Evolutionary conservation across 495 filamentous ascomycete species (phyloP).

Genomic region (Penicillium manginii): DNA sequence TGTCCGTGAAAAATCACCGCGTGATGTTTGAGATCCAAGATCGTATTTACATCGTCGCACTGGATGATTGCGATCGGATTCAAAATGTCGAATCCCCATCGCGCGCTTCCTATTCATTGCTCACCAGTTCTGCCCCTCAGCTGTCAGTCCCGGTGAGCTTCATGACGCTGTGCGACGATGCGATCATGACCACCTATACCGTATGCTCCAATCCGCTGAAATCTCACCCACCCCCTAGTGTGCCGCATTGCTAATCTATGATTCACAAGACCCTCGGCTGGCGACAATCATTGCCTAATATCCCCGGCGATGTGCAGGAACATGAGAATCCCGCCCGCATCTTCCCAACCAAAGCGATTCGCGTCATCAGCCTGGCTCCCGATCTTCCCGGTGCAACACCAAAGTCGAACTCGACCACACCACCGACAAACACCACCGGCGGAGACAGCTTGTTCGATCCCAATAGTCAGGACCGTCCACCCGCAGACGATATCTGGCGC

Average conservation of each 20-base stretch:
- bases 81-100: slow-evolving; percentile 28
- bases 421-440: slow-evolving; percentile 2
- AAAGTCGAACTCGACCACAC: slow-evolving; percentile 1
- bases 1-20: slow-evolving; percentile 44
- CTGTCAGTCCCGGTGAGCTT: slow-evolving; percentile 44
- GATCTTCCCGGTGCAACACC: slow-evolving; percentile 10
- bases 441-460: slow-evolving; percentile 2
- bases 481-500: slow-evolving; percentile 19
- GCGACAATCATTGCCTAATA: slow-evolving; percentile 27
- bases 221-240: background rate
- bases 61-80: slow-evolving; percentile 38
- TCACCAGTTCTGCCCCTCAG: slow-evolving; percentile 39
- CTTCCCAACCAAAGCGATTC: slow-evolving; percentile 43
- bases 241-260: slow-evolving; percentile 14
- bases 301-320: slow-evolving; percentile 21
- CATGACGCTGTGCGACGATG: slow-evolving; percentile 44
- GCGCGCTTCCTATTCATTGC: slow-evolving; percentile 40
- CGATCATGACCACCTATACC: slow-evolving; percentile 45
- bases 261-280: slow-evolving; percentile 39
- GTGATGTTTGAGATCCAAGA: slow-evolving; percentile 50
- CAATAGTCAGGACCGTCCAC: slow-evolving; percentile 8
- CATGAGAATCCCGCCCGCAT: slow-evolving; percentile 34
- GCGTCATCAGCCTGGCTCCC: slow-evolving; percentile 41
- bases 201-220: slow-evolving; percentile 22
- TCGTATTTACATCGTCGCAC: slow-evolving; percentile 39